Evolutionary conservation across 208 protist species (phyloP).

Genomic region (Porcisia hertigi): DNA sequence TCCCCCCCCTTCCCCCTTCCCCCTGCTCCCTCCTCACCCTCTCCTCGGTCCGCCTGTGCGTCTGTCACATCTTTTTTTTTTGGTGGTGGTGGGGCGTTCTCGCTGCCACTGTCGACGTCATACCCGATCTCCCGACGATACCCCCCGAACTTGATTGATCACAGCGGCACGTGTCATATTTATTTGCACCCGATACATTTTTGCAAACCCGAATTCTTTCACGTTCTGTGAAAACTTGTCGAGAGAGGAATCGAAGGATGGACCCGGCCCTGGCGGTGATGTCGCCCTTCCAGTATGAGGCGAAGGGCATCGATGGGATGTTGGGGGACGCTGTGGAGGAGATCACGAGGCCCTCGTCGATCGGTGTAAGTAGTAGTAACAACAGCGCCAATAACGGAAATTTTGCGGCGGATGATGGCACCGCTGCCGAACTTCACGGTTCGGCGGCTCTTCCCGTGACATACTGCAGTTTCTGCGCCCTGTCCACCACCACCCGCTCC

Average conservation of each 20-base stretch:
- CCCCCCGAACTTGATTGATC: too few relatives aligned
- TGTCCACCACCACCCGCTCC: constrained; percentile 28
- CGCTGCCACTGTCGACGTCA: neutral
- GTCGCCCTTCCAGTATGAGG: constrained; percentile 72
- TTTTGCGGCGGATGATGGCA: neutral
- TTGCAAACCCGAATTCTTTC: neutral
- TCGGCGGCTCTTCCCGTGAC: constrained; percentile 4
- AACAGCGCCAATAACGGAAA: constrained; percentile 5
- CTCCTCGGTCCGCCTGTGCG: neutral
- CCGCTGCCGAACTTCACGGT: neutral
- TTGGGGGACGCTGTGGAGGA: constrained; percentile 57
- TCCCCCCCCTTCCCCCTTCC: neutral
- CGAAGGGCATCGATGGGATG: constrained; percentile 44
- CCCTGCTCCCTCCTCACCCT: neutral
- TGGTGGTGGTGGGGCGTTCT: neutral
- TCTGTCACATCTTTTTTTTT: neutral
- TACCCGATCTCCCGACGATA: neutral
- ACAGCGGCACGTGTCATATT: neutral
- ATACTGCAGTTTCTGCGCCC: constrained; percentile 50
- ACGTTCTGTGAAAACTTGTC: neutral
- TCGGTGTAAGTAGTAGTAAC: neutral
- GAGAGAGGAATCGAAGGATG: constrained; percentile 62
- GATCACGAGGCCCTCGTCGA: constrained; percentile 27
- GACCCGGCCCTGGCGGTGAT: constrained; percentile 72
- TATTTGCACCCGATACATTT: neutral